phyloP scores from a whole-genome alignment of 805 yeast genomes.

The Candida vartiovaarae region DNA sequence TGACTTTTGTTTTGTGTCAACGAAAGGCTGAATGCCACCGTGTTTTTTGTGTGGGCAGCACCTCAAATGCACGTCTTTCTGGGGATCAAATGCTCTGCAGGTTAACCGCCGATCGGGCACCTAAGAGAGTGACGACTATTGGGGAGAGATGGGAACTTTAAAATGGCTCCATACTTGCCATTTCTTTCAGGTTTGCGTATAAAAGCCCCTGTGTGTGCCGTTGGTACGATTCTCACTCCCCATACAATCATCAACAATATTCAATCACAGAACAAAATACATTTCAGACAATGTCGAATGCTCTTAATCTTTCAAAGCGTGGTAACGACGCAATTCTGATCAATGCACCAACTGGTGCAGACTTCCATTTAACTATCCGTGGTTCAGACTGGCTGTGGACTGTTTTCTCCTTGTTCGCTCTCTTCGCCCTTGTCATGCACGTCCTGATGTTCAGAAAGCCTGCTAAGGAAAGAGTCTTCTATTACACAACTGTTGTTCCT shows the following conservation, averaged over 20 bases:
- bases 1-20: no score
- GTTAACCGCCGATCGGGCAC: no score
- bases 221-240: no score
- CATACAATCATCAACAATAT: neutral
- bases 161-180: no score
- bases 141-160: no score
- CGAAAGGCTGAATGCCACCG: no score
- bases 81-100: no score
- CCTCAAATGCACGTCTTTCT: no score
- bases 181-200: no score
- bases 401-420: conserved; percentile 39
- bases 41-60: no score
- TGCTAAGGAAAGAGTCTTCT: conserved; percentile 23
- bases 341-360: conserved; percentile 28
- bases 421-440: conserved; percentile 26
- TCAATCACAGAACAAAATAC: neutral
- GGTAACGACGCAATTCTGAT: conserved; percentile 14
- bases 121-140: no score
- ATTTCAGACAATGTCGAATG: conserved; percentile 28
- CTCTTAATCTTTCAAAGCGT: conserved; percentile 35
- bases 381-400: conserved; percentile 71
- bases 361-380: conserved; percentile 44
- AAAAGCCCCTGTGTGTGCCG: no score
- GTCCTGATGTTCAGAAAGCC: conserved; percentile 21
- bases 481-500: conserved; percentile 35